Base-by-base conservation (phyloP, 345 rosid genomes). In the Durio zibethinus region DNA sequence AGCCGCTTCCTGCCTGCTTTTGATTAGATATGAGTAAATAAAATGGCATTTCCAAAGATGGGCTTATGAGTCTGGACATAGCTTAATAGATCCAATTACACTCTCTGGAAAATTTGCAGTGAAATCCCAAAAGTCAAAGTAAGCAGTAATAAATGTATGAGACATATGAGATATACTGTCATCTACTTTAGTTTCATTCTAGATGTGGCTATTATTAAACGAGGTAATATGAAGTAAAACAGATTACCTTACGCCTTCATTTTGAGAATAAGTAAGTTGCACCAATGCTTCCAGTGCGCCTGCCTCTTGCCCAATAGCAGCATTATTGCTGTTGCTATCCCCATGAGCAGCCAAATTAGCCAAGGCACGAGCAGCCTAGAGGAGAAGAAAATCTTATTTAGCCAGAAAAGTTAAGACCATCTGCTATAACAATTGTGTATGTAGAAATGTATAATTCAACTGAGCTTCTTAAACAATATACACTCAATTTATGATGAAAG, bases 311-410 rank as follows among this genome's bases (percentile, higher is more conserved):
- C 98, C 97, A 77, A 94, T 94, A 16, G 93, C 94, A 80, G 97
- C 90, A 85, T 94, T 94, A 71, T 94, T 94, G 42, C 85, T 90
- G 78, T 94, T 94, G 86, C 94, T 94, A 81, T 94, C 97, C 81
- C 98, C 98, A 87, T 94, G 97, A 85, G 98, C 96, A 83, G 98
- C 97, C 84, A 94, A 84, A 79, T 94, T 94, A 70, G 98, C 98
- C 86, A 94, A 84, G 33, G 98, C 98, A 62, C 98, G 96, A 83
- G 97, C 98, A 87, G 94, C 98, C 98, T 91, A 77, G 16, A 68
- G 36, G 38, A 68, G 35, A 67, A 45, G 10, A 45, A 42, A 47
- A 3, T 68, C 31, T 11, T 36, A 72, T 62, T 25, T 21, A 65
- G 59, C 23, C 9, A 2, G 73, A 68, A 45, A 68, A 68, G 18